phyloP scores from a whole-genome alignment of 2,329 filamentous ascomycete species.

The Fonsecaea multimorphosa region DNA sequence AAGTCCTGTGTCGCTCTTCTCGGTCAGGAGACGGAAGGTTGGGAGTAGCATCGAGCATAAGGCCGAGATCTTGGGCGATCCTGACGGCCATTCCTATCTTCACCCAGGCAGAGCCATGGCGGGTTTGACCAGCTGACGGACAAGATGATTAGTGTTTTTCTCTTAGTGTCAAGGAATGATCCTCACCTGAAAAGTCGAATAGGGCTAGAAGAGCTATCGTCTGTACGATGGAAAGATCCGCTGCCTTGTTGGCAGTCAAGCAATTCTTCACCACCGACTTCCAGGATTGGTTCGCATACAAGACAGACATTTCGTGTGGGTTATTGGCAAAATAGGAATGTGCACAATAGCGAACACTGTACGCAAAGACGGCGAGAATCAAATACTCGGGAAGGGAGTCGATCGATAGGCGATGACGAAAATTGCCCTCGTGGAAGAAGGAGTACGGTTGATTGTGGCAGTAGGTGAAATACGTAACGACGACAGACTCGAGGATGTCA shows the following conservation, averaged over 20 bases:
- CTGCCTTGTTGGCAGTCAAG: conserved; percentile 41
- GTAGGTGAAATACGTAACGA: conserved; percentile 45
- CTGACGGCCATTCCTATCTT: conserved; percentile 64
- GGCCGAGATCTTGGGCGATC: conserved; percentile 71
- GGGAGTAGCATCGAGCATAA: conserved; percentile 45
- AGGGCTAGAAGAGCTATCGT: conserved; percentile 47
- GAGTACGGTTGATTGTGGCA: conserved; percentile 50
- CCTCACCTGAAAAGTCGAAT: conserved; percentile 48
- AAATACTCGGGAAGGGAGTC: conserved; percentile 42
- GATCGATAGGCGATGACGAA: conserved; percentile 42
- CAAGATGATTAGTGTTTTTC: too few relatives aligned
- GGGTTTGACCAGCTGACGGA: conserved; percentile 9
- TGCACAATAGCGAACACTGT: conserved; percentile 43
- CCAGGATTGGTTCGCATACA: conserved; percentile 46
- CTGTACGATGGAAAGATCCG: conserved; percentile 46
- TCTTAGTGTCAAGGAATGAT: neutral
- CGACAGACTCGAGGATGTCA: conserved; percentile 1
- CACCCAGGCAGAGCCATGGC: conserved; percentile 46
- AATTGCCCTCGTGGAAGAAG: conserved; percentile 47
- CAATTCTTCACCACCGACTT: conserved; percentile 44
- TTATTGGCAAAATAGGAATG: conserved; percentile 40
- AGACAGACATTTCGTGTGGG: conserved; percentile 33
- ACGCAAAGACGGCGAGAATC: conserved; percentile 44
- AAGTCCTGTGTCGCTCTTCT: conserved; percentile 42
- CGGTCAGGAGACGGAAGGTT: conserved; percentile 35